These are phyloP conservation scores for Phytophthora meadii DNA, from an alignment of 352 stramenopile species.

Conservation along the genomic window DNA sequence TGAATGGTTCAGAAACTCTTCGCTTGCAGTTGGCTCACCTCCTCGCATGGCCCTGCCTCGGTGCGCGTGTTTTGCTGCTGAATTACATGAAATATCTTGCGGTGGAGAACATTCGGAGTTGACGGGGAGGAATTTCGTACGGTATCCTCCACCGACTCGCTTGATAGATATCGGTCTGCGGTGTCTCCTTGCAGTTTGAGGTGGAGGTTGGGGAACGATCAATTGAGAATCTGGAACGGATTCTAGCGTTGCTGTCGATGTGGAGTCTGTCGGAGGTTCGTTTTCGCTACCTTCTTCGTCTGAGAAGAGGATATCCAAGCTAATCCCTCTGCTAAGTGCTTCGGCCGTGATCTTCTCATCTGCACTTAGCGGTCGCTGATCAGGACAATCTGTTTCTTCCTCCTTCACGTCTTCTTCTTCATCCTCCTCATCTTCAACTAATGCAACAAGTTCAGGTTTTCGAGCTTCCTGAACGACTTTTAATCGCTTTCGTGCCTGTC, in stretches of 20 bases:
- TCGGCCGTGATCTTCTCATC: slow-evolving; percentile 26
- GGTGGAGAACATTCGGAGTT: slow-evolving; percentile 8
- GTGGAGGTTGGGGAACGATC: slow-evolving; percentile 28
- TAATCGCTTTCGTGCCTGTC: slow-evolving; percentile 44
- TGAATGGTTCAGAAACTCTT: slow-evolving; percentile 9
- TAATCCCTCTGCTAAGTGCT: slow-evolving; percentile 45
- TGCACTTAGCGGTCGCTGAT: neutral
- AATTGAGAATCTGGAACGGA: neutral
- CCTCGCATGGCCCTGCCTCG: slow-evolving; percentile 5
- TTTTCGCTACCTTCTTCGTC: slow-evolving; percentile 41
- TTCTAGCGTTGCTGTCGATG: slow-evolving; percentile 17
- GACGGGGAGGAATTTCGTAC: slow-evolving; percentile 33
- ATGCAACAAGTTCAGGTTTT: slow-evolving; percentile 14
- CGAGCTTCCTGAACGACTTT: slow-evolving; percentile 28
- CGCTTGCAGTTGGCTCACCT: neutral
- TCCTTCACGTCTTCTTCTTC: slow-evolving; percentile 15
- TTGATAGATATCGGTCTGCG: slow-evolving; percentile 44
- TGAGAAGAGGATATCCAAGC: slow-evolving; percentile 68
- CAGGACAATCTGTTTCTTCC: neutral
- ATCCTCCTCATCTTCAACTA: slow-evolving; percentile 28
- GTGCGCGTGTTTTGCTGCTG: neutral
- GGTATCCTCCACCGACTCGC: slow-evolving; percentile 68
- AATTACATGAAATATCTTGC: neutral
- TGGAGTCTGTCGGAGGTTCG: slow-evolving; percentile 13
- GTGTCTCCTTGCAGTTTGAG: slow-evolving; percentile 5